Base-by-base conservation (phyloP, 805 yeast genomes). In the Kuraishia piskuri region DNA sequence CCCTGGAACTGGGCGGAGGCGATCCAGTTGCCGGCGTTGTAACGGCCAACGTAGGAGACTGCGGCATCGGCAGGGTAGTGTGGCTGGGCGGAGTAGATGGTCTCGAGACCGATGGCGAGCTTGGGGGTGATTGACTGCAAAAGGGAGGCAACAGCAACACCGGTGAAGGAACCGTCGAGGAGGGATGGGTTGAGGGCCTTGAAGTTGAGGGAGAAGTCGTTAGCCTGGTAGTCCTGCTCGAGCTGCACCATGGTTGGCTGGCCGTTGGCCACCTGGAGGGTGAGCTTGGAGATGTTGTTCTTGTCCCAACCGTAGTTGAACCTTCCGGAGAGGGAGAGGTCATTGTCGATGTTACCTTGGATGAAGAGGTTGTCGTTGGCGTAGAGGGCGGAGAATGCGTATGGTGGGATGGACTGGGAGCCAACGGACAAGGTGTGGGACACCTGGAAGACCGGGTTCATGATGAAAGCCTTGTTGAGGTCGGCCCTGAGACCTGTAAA, bases 401-500 rank as follows among this genome's bases (percentile, higher is more conserved):
- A 94, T 59, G 94, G 86, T 51, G 97, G 96, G 70, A 88, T 77
- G 49, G 82, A 80, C 59, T 84, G 83, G 54, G 95, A 86, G 50
- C 98, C 98, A 60, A 89, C 76, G 45, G 96, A 79, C 66, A 94
- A 86, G 56, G 96, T 86, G 69, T 94, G 99, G 58, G 96, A 86
- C 55, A 95, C 88, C 78, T 94, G 98, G 86, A 94, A 94, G 55
- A 89, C 91, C 55, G 99, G 99, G 72, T 84, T 84, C 79, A 91
- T 79, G 58, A 87, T 74, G 67, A 94, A 90, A 14, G 91, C 89
- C 78, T 92, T 92, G 75, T 89, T 88, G 63, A 94, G 80, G 71
- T 94, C 99, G 54, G 98, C 99, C 69, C 96, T 87, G 65, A 94
- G 79, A 55, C 99, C 99, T 45, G 96, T 86, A 79, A 92, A 92